A percentile compares a stretch with the other conserved stretches of the same genome.
Evolutionary conservation across 768 basidiomycete species (phyloP).

Genomic region (Dictyophora rubrovolvata): DNA sequence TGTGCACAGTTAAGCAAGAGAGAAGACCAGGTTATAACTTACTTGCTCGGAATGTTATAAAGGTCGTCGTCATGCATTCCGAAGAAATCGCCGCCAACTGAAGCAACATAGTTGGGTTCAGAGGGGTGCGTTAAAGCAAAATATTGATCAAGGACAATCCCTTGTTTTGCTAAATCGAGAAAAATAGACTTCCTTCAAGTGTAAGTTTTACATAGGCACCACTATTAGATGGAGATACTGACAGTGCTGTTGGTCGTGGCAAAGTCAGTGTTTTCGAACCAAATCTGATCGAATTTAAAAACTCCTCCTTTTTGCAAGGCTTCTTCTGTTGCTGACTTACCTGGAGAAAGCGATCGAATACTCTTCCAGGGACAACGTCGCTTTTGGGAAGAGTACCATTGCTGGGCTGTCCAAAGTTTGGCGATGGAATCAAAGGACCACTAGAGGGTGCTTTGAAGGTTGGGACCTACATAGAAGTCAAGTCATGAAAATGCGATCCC

Average conservation of each 20-base stretch:
- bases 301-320: not conserved
- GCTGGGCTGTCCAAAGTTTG: constrained; percentile 29
- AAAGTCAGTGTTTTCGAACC: constrained; percentile 18
- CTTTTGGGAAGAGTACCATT: constrained; percentile 34
- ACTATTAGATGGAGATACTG: not conserved
- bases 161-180: constrained; percentile 15
- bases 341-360: constrained; percentile 37
- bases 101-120: constrained; percentile 18
- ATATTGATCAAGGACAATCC: constrained; percentile 15
- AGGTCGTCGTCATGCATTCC: constrained; percentile 18
- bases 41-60: constrained; percentile 1
- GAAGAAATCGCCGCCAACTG: constrained; percentile 15
- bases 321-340: not conserved
- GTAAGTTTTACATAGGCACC: not conserved
- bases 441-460: constrained; percentile 21
- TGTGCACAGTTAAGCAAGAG: not conserved
- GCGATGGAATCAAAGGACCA: constrained; percentile 20
- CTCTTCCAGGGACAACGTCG: constrained; percentile 30
- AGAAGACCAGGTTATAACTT: not conserved
- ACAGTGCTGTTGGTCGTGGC: constrained; percentile 9
- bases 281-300: not conserved
- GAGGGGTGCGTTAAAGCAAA: constrained; percentile 18
- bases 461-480: constrained; percentile 13
- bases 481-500: not conserved
- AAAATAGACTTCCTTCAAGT: constrained; percentile 10